Evolutionary conservation across 2,329 filamentous ascomycete species (phyloP), one percentile per base, ranked within the genome.

Genomic region (Alternaria atra): DNA sequence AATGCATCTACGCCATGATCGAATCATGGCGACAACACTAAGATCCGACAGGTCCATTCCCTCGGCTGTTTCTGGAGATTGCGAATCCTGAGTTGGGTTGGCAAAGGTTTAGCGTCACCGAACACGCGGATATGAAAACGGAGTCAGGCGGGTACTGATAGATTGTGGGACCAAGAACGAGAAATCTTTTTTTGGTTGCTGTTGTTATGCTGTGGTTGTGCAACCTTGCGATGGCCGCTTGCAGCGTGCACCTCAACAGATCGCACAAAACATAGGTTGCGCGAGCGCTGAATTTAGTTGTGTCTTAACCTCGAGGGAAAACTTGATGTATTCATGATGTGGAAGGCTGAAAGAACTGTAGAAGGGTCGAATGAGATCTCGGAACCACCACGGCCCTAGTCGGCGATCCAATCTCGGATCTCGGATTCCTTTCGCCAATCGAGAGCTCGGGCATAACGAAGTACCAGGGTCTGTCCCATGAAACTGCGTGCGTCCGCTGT

Each of bases 361-460:
- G 44, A 55, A 60, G 37, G 52, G 52, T 40, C 34, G 20, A 37
- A 27, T 50, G 35, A 17, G 37, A 25, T 50, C 29, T n/a, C 20
- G 32, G 57, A 48, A 35, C 40, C 52, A 51, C 15, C 43, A 47
- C 50, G 34, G 56, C 40, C 51, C 61, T 62, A 55, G 55, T 62
- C 42, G 64, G 54, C 58, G 62, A 65, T 66, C 63, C 50, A 56
- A 46, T 52, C 54, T 52, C 54, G 60, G 47, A 60, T 64, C 65
- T 48, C 44, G 44, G 32, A 42, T 60, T 53, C 50, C 58, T 59
- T 52, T 70, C 69, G 65, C 65, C 61, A 70, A 70, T 70, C 69
- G 66, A 64, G 51, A 65, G 68, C 66, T 61, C 39, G 60, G 60
- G 34, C 60, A 47, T 30, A 54, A 10, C 25, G 46, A 29, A 54